Evolutionary conservation across 108 stramenopile species (phyloP), one percentile per base, ranked within the genome.

Genomic region (Nannochloropsis oceanica): DNA sequence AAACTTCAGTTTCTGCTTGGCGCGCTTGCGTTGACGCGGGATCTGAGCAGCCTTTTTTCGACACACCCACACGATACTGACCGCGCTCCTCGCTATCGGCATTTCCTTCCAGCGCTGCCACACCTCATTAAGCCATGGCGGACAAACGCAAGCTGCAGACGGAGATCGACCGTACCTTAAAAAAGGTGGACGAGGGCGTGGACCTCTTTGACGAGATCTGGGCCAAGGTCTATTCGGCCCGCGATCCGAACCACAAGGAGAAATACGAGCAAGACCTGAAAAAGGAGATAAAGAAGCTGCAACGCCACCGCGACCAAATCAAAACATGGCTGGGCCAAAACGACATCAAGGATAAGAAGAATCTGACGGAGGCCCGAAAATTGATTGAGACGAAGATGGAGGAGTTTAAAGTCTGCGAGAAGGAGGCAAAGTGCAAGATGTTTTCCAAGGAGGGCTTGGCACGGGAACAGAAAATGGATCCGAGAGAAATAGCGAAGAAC

Each of bases 201-300:
- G 95, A 95, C 84, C 89, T 96, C 11, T 99, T 98, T 89, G 97
- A 99, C 82, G 96, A 98, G 50, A 97, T 97, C 18, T 98, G 96
- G 95, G 97, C 96, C 87, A 98, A 99, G 91, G 98, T 89, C 13
- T 97, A 98, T 89, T 88, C 92, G 8, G 97, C 97, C 14, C 94
- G 94, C 81, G 93, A 96, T 86, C 97, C 98, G 87, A 95, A 94
- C 86, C 96, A 97, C 88, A 97, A 98, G 84, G 98, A 98, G 89
- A 98, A 98, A 92, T 97, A 97, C 85, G 97, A 99, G 90, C 92
- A 92, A 81, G 98, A 99, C 88, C 92, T 99, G 84, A 99, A 99
- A 88, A 99, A 99, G 87, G 99, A 99, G 92, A 98, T 99, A 85
- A 99, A 99, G 91, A 98, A 99, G 87, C 92, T 99, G 27, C 99